Conservation (phyloP, 2,329 filamentous ascomycete genomes). For the Capronia epimyces region DNA sequence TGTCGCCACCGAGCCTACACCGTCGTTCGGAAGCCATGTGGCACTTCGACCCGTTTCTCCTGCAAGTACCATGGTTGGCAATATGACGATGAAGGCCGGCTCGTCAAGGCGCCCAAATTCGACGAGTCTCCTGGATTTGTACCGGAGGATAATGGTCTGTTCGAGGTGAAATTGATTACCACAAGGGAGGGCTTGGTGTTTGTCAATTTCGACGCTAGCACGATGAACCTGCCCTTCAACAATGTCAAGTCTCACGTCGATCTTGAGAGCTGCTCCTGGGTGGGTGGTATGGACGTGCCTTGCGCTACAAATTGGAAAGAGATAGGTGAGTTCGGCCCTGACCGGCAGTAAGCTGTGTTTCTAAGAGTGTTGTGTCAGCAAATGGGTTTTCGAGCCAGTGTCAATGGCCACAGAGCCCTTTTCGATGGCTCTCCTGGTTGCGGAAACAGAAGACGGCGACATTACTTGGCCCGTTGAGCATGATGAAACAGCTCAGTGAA, state of each 20-base stretch:
- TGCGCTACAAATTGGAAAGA: constrained; percentile 22
- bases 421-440: constrained; percentile 16
- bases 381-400: constrained; percentile 23
- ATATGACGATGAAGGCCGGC: constrained; percentile 52
- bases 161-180: constrained; percentile 31
- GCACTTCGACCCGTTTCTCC: constrained; percentile 45
- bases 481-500: constrained; percentile 20
- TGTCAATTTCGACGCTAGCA: constrained; percentile 26
- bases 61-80: constrained; percentile 62
- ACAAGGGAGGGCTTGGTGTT: constrained; percentile 24
- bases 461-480: constrained; percentile 21
- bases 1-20: constrained; percentile 59
- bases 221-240: constrained; percentile 23
- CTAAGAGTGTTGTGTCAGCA: constrained; percentile 4
- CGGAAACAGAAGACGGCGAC: constrained; percentile 14
- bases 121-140: constrained; percentile 54
- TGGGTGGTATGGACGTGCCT: constrained; percentile 16
- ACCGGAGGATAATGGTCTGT: constrained; percentile 51
- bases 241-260: constrained; percentile 25
- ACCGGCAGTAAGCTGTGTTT: neutral
- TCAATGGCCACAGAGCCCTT: constrained; percentile 18
- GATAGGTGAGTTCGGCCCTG: constrained; percentile 18
- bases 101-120: constrained; percentile 58
- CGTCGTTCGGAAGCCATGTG: constrained; percentile 49
- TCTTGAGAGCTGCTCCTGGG: constrained; percentile 16